Conservation (phyloP, 257 asterid species). For the Solanum lycopersicoides region DNA sequence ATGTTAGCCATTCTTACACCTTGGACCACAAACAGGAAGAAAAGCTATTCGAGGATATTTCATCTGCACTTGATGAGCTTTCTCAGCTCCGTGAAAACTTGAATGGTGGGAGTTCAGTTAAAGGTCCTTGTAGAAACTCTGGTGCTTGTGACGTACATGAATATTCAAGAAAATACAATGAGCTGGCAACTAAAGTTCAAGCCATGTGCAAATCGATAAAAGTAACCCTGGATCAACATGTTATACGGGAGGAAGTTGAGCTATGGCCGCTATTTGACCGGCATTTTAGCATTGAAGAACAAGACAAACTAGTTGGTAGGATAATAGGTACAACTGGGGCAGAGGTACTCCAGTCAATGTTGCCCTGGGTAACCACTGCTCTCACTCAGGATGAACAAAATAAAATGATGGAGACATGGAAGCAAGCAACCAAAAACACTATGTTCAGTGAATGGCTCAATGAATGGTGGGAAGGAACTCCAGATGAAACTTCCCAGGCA, state of each 20-base stretch:
- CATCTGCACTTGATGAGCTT: constrained; percentile 67
- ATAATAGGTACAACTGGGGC: constrained; percentile 98
- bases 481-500: constrained; percentile 29
- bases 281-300: constrained; percentile 87
- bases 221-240: constrained; percentile 96
- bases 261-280: constrained; percentile 96
- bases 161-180: constrained; percentile 49
- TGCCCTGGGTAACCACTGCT: constrained; percentile 98
- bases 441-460: constrained; percentile 98
- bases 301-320: constrained; percentile 87
- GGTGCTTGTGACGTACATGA: constrained; percentile 21
- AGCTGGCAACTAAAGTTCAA: constrained; percentile 84
- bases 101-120: constrained; percentile 28
- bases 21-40: constrained; percentile 97
- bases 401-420: constrained; percentile 93
- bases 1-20: constrained; percentile 94
- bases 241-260: constrained; percentile 87
- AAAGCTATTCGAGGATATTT: constrained; percentile 81
- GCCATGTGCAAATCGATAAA: constrained; percentile 95
- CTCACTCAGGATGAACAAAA: constrained; percentile 97
- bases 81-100: constrained; percentile 53
- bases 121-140: constrained; percentile 17
- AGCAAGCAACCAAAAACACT: constrained; percentile 91
- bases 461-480: constrained; percentile 94
- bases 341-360: constrained; percentile 94